phyloP scores from a whole-genome alignment of 371 early-diverging fungal species.

The Apophysomyces trapeziformis region DNA sequence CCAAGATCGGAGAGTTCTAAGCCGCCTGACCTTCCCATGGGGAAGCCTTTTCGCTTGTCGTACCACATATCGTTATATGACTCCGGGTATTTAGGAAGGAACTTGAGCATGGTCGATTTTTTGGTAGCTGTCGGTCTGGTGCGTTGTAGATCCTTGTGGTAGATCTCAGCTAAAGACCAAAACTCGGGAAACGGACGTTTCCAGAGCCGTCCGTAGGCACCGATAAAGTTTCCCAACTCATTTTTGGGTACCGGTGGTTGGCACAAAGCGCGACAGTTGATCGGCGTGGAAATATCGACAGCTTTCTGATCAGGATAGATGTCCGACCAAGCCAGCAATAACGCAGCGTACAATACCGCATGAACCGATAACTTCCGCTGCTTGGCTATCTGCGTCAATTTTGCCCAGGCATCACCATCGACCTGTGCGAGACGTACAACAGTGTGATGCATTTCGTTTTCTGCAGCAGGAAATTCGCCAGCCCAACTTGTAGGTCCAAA shows the following conservation, averaged over 20 bases:
- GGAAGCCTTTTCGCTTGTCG: slow-evolving; percentile 19
- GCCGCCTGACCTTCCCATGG: slow-evolving; percentile 42
- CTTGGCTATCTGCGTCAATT: slow-evolving; percentile 24
- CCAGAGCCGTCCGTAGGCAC: slow-evolving; percentile 29
- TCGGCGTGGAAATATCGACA: slow-evolving; percentile 30
- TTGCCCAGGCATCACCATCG: slow-evolving; percentile 17
- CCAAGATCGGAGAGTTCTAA: slow-evolving; percentile 51
- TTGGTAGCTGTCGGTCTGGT: slow-evolving; percentile 25
- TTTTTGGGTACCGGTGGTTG: slow-evolving; percentile 31
- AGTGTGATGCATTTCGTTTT: slow-evolving; percentile 29
- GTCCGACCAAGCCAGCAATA: slow-evolving; percentile 33
- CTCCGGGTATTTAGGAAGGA: slow-evolving; percentile 32
- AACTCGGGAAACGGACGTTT: slow-evolving; percentile 15
- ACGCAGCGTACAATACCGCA: slow-evolving; percentile 32
- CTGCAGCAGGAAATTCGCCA: slow-evolving; percentile 34
- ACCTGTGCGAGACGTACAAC: slow-evolving; percentile 21
- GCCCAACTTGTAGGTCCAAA: slow-evolving; percentile 30
- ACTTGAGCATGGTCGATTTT: slow-evolving; percentile 24
- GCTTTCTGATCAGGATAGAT: slow-evolving; percentile 20
- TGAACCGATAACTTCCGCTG: slow-evolving; percentile 31
- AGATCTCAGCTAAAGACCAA: slow-evolving; percentile 35
- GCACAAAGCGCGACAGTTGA: slow-evolving; percentile 43
- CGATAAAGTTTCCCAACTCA: slow-evolving; percentile 49
- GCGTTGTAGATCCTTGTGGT: slow-evolving; percentile 23
- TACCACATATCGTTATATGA: slow-evolving; percentile 35